Evolutionary conservation across 306 rosid species (phyloP).

Genomic region (Pyrus pyrifolia): DNA sequence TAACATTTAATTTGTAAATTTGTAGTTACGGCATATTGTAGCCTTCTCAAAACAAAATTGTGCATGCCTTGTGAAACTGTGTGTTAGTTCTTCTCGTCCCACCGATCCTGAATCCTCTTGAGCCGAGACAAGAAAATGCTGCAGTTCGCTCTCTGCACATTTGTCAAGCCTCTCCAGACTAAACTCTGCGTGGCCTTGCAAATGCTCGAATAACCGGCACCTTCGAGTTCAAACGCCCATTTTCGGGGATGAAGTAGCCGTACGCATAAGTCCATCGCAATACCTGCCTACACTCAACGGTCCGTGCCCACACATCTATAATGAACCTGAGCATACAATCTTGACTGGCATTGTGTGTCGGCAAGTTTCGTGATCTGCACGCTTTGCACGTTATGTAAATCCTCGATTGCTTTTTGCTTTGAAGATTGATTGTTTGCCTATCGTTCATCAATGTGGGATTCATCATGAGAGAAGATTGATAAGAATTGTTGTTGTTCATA

Average conservation of each 20-base stretch:
- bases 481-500: too few relatives aligned
- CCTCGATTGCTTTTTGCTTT: not conserved
- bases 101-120: too few relatives aligned
- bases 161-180: constrained; percentile 5
- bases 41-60: too few relatives aligned
- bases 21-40: too few relatives aligned
- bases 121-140: not conserved
- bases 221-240: not conserved
- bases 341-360: not conserved
- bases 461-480: too few relatives aligned
- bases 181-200: not conserved
- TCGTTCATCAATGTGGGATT: not conserved
- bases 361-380: too few relatives aligned
- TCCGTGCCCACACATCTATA: not conserved
- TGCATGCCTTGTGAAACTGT: too few relatives aligned
- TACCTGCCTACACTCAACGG: constrained; percentile 2
- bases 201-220: not conserved
- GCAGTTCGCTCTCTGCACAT: not conserved
- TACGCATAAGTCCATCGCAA: constrained; percentile 3
- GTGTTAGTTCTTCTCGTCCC: too few relatives aligned
- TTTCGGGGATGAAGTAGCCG: not conserved
- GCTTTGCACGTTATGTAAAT: not conserved
- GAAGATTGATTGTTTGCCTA: not conserved
- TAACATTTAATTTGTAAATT: too few relatives aligned
- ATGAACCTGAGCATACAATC: not conserved